Base-by-base conservation (phyloP, 2,329 filamentous ascomycete genomes). In the Fusarium globosum region DNA sequence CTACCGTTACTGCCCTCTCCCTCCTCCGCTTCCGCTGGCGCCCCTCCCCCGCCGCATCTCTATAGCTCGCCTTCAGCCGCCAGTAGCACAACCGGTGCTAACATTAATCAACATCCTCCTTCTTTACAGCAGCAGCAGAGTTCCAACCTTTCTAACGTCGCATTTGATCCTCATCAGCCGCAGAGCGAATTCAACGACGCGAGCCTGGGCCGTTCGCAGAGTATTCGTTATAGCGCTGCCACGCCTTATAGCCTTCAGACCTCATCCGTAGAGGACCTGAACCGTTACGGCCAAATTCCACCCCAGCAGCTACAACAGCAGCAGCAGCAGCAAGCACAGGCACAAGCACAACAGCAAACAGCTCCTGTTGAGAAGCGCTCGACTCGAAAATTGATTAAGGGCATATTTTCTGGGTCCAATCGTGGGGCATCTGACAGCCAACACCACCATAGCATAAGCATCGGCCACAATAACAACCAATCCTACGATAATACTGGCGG, bases 301-400 rank as follows among this genome's bases (percentile, higher is more conserved):
- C 78, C 77, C 35, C 77, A 78, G 49, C 79, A 76, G 48, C 76
- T 77, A 55, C 64, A 76, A 58, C 41, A 76, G 57, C 41, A 78
- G 15, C 82, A 83, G 26, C 83, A 84, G 61, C n/a, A 13, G 4
- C 61, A 59, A 12, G 21, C 42, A 21, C 43, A 36, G 4, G 35
- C n/a, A 38, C 56, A 46, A 20, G 35, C 42, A 42, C 83, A 75
- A 59, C 75, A 73, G 18, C 83, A 77, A 61, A 75, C 72, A 20
- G 63, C 65, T 42, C 64, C 79, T 51, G 79, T 80, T 60, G 81
- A 88, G 68, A 87, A 87, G 77, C 85, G 86, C 68, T 88, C 86
- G 49, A 85, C 86, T 48, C 85, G 87, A 72, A 87, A 86, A 76
- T 80, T 89, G 69, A 85, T 90, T 80, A 89, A 86, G 80, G 87